Evolutionary conservation across 1,139 yeast species (phyloP), one percentile per base, ranked within the genome.

Genomic region (Wickerhamiella infanticola): DNA sequence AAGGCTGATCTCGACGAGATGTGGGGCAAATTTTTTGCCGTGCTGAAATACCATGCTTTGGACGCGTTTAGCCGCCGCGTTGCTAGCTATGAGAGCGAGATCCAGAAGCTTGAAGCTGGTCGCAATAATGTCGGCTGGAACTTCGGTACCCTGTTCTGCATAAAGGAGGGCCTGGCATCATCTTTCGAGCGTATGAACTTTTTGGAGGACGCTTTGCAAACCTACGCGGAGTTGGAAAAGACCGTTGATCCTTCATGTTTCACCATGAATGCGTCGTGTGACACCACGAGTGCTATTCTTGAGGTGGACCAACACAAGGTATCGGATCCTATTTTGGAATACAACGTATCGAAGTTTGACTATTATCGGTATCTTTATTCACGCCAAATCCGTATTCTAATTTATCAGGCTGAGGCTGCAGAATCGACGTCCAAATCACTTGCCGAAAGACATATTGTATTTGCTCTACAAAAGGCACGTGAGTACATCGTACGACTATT

Each of bases 11-110:
- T 35, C 41, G 39, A 36, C 4, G 45, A 41, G 23, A 40, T 39
- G 47, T 79, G 80, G 75, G 69, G 66, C 40, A 68, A 67, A 0
- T 58, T 79, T 26, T 58, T 69, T 37, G 56, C 63, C 2, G 63
- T 65, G 13, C 55, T 81, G 29, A 82, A 79, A 57, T 64, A 66
- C 3, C 69, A 75, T 6, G 61, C 83, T 0, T 59, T 81, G 3
- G 64, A 65, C 3, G 72, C 90, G 0, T 79, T 82, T 53, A 68
- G 72, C n/a, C 56, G 55, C 9, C 68, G 79, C 37, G 69, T 77
- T 31, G 64, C 62, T 23, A 55, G 63, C 18, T 65, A 72, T 43
- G 65, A 65, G 35, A 61, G 57, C 8, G 69, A 65, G 43, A 58
- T 70, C 9, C 54, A 57, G 26, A 62, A 63, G 43, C 55, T 66